phyloP scores from a whole-genome alignment of 441 rosid species.

The Melastoma candidum region DNA sequence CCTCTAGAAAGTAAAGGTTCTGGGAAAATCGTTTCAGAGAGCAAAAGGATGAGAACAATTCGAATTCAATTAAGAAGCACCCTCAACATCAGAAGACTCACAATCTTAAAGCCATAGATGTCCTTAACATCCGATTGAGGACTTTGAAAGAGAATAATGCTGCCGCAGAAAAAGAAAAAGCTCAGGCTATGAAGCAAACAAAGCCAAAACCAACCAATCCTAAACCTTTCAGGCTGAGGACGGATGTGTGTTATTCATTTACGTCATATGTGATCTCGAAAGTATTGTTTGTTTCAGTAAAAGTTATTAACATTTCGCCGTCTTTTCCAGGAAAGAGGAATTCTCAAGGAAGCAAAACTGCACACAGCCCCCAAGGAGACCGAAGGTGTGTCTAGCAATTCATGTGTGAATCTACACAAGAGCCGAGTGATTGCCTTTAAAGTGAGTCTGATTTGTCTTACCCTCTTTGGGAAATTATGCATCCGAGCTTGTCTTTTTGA shows the following conservation, averaged over 20 bases:
- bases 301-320: constrained; percentile 8
- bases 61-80: too few relatives aligned
- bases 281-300: background rate
- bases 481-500: background rate
- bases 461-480: background rate
- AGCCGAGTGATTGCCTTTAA: constrained; percentile 17
- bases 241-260: constrained; percentile 46
- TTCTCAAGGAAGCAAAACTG: constrained; percentile 64
- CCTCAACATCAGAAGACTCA: too few relatives aligned
- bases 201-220: constrained; percentile 81
- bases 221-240: constrained; percentile 85
- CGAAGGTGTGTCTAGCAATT: constrained; percentile 11
- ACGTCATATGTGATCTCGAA: background rate
- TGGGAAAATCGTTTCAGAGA: too few relatives aligned
- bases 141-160: constrained; percentile 29
- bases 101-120: constrained; percentile 22
- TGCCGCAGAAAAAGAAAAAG: constrained; percentile 11
- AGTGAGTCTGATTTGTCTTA: constrained; percentile 15
- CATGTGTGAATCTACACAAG: constrained; percentile 16
- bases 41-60: too few relatives aligned
- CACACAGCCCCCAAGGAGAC: constrained; percentile 29
- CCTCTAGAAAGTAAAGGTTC: too few relatives aligned
- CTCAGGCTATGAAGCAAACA: constrained; percentile 31
- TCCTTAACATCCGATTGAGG: constrained; percentile 20
- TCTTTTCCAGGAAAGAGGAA: constrained; percentile 43